Evolutionary conservation across 352 stramenopile species (phyloP).

Genomic region (Phytophthora lateralis): DNA sequence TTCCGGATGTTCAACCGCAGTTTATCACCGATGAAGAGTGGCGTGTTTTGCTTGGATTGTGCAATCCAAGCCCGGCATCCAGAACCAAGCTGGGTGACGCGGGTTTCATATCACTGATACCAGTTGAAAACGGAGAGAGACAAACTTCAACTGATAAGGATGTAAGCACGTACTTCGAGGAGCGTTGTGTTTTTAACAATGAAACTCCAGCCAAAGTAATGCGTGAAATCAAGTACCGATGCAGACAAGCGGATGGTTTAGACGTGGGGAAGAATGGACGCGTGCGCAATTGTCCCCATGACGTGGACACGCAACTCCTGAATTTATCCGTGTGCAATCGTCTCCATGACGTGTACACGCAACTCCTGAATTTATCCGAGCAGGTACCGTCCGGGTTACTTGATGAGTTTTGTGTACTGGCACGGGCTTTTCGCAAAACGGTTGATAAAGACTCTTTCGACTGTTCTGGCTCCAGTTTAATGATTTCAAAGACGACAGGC

Average conservation of each 20-base stretch:
- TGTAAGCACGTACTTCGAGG: no score
- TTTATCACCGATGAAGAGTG: background rate
- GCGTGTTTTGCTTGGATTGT: background rate
- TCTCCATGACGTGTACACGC: background rate
- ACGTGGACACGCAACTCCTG: background rate
- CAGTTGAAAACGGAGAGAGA: background rate
- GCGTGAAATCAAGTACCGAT: background rate
- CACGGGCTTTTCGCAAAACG: background rate
- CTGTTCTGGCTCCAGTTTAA: no score
- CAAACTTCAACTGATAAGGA: background rate
- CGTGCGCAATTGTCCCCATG: background rate
- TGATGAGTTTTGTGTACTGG: background rate
- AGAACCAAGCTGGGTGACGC: background rate
- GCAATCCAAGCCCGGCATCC: background rate
- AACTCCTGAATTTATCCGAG: background rate
- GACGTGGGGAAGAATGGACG: background rate
- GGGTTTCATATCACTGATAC: background rate
- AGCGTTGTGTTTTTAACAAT: background rate
- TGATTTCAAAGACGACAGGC: background rate
- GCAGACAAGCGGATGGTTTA: background rate
- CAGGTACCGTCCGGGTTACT: background rate
- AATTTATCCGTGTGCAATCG: conserved; percentile 1
- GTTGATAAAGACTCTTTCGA: background rate
- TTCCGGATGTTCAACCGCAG: background rate
- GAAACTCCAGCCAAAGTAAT: background rate